phyloP scores from a whole-genome alignment of 805 yeast species.

The Ogataea dorogensis region DNA sequence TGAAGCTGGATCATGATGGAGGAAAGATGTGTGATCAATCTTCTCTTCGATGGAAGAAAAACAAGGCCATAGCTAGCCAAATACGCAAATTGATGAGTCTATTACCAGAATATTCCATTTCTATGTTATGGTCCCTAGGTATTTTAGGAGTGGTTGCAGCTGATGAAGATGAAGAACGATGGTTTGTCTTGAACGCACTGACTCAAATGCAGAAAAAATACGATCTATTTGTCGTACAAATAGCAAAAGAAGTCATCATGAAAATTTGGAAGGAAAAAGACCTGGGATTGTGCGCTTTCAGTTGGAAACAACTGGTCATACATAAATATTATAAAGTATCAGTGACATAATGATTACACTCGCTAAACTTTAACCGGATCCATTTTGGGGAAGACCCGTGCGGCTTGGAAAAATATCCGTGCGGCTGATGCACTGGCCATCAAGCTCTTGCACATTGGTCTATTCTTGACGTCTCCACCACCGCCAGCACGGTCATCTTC shows the following conservation, averaged over 20 bases:
- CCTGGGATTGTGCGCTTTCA: constrained; percentile 25
- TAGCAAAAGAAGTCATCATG: constrained; percentile 36
- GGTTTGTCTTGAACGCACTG: constrained; percentile 38
- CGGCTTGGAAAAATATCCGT: constrained; percentile 65
- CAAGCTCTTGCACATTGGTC: constrained; percentile 40
- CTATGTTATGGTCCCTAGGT: constrained; percentile 42
- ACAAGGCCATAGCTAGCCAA: constrained; percentile 20
- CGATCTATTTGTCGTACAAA: constrained; percentile 38
- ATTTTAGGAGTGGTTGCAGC: constrained; percentile 37
- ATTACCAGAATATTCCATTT: constrained; percentile 35
- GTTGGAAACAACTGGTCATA: constrained; percentile 36
- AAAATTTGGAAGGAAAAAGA: constrained; percentile 43
- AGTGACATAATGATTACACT: neutral
- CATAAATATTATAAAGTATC: neutral
- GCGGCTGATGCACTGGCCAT: constrained; percentile 70
- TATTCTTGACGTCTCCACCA: constrained; percentile 29
- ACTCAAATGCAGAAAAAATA: constrained; percentile 36
- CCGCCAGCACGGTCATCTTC: constrained; percentile 52
- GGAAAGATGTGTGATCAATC: constrained; percentile 8
- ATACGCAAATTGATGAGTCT: constrained; percentile 26
- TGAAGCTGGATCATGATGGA: constrained; percentile 21
- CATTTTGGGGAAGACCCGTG: constrained; percentile 48
- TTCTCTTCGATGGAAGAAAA: constrained; percentile 14
- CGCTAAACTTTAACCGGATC: constrained; percentile 18
- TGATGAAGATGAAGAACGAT: constrained; percentile 38